Conservation (phyloP, 1,284 basidiomycete species). For the Cutaneotrichosporon mucoides region DNA sequence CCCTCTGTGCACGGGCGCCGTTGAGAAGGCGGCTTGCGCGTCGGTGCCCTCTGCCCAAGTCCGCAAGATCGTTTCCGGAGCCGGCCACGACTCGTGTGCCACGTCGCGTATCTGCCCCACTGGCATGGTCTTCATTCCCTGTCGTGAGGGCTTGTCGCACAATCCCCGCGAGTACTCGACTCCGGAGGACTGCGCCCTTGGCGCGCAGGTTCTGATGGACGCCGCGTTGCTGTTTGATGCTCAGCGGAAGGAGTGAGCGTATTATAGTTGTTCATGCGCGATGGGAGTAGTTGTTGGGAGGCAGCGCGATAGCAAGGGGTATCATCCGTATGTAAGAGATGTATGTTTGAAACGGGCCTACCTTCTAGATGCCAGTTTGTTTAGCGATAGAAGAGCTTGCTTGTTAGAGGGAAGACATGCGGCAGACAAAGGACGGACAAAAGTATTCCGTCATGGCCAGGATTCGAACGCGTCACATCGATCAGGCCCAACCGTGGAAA, state of each 20-base stretch:
- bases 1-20: conserved; percentile 10
- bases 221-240: conserved; percentile 19
- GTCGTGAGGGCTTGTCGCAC: conserved; percentile 30
- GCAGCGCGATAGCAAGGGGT: no score
- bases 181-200: conserved; percentile 20
- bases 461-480: no score
- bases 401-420: no score
- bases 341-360: no score
- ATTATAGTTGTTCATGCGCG: no score
- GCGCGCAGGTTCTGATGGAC: conserved; percentile 23
- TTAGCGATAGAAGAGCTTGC: no score
- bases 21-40: conserved; percentile 10
- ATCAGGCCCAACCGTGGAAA: no score
- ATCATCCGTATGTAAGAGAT: no score
- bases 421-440: no score
- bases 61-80: conserved; percentile 16
- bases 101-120: conserved; percentile 24
- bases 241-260: conserved; percentile 1
- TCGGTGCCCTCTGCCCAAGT: not conserved
- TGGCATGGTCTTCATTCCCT: conserved; percentile 35
- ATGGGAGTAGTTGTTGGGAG: no score
- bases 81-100: conserved; percentile 28
- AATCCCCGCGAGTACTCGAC: conserved; percentile 29
- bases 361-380: no score
- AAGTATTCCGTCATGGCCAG: no score